These are phyloP conservation scores for Madurella fahalii DNA, from an alignment of 2,329 filamentous ascomycete species.

Conservation along the genomic window DNA sequence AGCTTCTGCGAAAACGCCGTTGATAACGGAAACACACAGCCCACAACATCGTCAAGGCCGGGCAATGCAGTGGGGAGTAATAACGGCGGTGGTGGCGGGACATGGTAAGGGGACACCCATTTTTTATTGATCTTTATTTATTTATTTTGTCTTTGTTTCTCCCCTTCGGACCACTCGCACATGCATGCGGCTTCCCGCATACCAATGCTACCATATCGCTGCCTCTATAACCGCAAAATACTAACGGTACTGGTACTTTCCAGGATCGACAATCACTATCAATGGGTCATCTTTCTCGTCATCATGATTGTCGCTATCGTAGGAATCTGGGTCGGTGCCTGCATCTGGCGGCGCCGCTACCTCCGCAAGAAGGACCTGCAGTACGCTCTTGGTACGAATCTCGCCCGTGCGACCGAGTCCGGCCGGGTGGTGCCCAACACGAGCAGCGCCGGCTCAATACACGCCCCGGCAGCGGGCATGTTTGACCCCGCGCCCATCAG, in stretches of 20 bases:
- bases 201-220: neutral
- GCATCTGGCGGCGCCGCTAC: slow-evolving; percentile 70
- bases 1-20: slow-evolving; percentile 54
- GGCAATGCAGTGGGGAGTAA: slow-evolving; percentile 15
- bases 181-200: no score
- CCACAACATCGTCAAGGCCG: slow-evolving; percentile 25
- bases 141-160: neutral
- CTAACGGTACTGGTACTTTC: neutral
- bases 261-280: slow-evolving; percentile 67
- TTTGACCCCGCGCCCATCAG: slow-evolving; percentile 38
- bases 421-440: slow-evolving; percentile 33
- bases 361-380: slow-evolving; percentile 63
- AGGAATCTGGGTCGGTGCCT: slow-evolving; percentile 62
- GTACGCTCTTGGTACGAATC: slow-evolving; percentile 45
- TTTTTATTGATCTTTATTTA: no score
- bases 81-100: slow-evolving; percentile 35
- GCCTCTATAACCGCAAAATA: neutral
- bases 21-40: slow-evolving; percentile 9
- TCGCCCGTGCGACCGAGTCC: slow-evolving; percentile 29
- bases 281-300: slow-evolving; percentile 80
- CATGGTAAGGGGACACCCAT: slow-evolving; percentile 41
- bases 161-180: no score
- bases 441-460: slow-evolving; percentile 38
- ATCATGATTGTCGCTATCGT: slow-evolving; percentile 67
- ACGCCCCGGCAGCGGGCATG: slow-evolving; percentile 32